phyloP scores from a whole-genome alignment of 495 filamentous ascomycete species.

The Penicillium arizonense region DNA sequence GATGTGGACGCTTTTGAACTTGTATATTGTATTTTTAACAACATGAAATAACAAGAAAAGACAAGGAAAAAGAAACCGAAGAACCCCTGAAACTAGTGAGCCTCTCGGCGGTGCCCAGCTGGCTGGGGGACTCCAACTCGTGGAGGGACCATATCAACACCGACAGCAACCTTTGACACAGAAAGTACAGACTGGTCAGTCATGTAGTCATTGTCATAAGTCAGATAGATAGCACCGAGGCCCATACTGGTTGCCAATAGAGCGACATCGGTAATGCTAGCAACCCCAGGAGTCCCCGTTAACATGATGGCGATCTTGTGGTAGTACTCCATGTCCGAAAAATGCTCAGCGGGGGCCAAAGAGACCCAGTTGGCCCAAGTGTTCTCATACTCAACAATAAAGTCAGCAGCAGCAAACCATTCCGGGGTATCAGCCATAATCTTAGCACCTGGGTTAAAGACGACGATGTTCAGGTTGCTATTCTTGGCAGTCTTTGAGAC shows the following conservation, averaged over 20 bases:
- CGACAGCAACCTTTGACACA: slow-evolving; percentile 13
- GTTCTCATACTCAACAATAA: slow-evolving; percentile 26
- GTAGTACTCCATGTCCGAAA: slow-evolving; percentile 3
- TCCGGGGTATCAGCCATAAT: slow-evolving; percentile 6
- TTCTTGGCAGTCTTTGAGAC: slow-evolving; percentile 26
- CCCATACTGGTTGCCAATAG: slow-evolving; percentile 15
- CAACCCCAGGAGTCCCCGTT: slow-evolving; percentile 11
- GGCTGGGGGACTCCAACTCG: too few relatives aligned
- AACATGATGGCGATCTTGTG: slow-evolving; percentile 19
- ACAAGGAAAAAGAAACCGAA: neutral
- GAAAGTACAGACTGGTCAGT: neutral
- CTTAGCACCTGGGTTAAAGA: slow-evolving; percentile 23
- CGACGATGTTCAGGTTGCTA: slow-evolving; percentile 2
- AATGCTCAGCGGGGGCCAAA: slow-evolving; percentile 1
- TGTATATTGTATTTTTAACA: neutral
- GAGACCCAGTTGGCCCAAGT: slow-evolving; percentile 16
- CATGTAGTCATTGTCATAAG: slow-evolving; percentile 15
- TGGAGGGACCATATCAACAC: neutral
- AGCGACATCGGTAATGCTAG: slow-evolving; percentile 10
- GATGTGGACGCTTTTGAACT: too few relatives aligned
- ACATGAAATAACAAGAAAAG: neutral
- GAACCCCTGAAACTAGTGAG: too few relatives aligned
- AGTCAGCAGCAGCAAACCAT: slow-evolving; percentile 19
- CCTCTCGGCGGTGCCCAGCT: too few relatives aligned
- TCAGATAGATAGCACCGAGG: slow-evolving; percentile 23